These are phyloP conservation scores for Malus asiatica DNA, from an alignment of 306 rosid species.

Conservation along the genomic window DNA sequence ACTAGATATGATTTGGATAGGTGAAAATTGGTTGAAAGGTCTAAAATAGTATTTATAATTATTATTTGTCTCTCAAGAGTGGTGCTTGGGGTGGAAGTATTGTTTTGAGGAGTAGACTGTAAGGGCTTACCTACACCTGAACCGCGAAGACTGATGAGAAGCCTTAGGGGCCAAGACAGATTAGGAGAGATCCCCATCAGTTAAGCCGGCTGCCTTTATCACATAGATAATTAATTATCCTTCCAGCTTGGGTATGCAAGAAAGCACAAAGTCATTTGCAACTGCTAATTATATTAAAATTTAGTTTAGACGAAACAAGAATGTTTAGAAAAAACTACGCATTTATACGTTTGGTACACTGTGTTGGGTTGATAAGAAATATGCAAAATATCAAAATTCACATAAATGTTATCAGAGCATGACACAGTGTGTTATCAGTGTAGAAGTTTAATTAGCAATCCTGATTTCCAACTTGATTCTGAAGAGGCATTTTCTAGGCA, in stretches of 20 bases:
- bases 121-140: slow-evolving; percentile 41
- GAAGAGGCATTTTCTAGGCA: not conserved
- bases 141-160: slow-evolving; percentile 24
- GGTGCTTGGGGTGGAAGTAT: slow-evolving; percentile 67
- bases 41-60: slow-evolving; percentile 17
- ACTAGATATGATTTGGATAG: not conserved
- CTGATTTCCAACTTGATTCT: not conserved
- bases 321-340: not conserved
- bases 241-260: not conserved
- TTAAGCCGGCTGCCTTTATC: slow-evolving; percentile 33
- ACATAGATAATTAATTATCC: slow-evolving; percentile 25
- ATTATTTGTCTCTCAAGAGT: slow-evolving; percentile 31
- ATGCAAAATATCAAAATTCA: not conserved
- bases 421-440: not conserved
- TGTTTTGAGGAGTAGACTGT: slow-evolving; percentile 50
- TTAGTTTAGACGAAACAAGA: not conserved
- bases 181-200: slow-evolving; percentile 52
- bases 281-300: not conserved
- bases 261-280: not conserved
- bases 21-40: slow-evolving; percentile 17
- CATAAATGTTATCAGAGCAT: not conserved
- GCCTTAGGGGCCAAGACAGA: slow-evolving; percentile 56
- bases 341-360: not conserved
- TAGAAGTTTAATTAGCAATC: not conserved
- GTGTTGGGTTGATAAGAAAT: not conserved